These are phyloP conservation scores for Pichia sp. DNA, from an alignment of 1,139 yeast genomes.

Conservation along the genomic window DNA sequence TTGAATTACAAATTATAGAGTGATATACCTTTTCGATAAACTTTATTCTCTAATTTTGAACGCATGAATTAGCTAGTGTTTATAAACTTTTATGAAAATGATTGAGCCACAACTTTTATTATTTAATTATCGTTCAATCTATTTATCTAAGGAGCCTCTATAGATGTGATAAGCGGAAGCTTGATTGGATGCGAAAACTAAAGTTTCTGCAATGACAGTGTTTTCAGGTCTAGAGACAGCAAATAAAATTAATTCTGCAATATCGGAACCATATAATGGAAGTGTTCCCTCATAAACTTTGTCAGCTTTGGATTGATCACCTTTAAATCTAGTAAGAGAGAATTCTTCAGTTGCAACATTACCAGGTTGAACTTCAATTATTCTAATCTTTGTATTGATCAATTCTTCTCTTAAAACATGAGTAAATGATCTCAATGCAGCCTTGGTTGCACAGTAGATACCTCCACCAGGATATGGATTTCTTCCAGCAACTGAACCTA, in stretches of 20 bases:
- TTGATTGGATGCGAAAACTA: constrained; percentile 45
- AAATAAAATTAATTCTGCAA: constrained; percentile 46
- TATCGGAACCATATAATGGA: constrained; percentile 43
- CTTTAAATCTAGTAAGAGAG: constrained; percentile 41
- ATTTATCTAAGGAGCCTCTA: constrained; percentile 26
- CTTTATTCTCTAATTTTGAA: no score
- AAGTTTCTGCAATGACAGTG: constrained; percentile 46
- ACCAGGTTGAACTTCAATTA: constrained; percentile 47
- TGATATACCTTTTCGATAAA: no score
- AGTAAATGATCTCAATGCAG: constrained; percentile 44
- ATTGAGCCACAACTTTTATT: no score
- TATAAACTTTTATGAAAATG: neutral
- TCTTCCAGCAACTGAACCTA: constrained; percentile 48
- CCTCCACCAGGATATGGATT: constrained; percentile 48
- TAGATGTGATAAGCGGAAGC: constrained; percentile 58
- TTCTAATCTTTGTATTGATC: constrained; percentile 41
- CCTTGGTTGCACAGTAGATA: constrained; percentile 46
- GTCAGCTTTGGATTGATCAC: constrained; percentile 38
- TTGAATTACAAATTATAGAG: no score
- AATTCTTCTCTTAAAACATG: constrained; percentile 43
- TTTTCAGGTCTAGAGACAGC: constrained; percentile 44
- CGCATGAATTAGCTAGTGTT: neutral
- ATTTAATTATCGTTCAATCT: no score
- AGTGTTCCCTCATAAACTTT: constrained; percentile 42
- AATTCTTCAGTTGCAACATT: constrained; percentile 49